These are phyloP conservation scores for Claviceps humidiphila DNA, from an alignment of 2,329 filamentous ascomycete species.

Conservation along the genomic window DNA sequence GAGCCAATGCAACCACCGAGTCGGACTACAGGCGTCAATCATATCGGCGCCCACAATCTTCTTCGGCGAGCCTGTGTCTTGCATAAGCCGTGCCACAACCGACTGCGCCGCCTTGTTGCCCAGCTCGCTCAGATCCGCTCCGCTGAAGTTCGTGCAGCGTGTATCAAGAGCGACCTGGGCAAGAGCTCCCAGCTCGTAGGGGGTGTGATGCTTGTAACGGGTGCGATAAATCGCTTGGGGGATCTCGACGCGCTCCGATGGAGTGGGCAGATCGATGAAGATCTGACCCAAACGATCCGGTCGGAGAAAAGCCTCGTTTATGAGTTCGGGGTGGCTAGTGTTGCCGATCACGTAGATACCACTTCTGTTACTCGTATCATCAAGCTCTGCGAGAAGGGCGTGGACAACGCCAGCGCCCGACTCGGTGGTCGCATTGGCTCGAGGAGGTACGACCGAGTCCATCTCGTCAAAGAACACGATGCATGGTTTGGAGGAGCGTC, in stretches of 20 bases:
- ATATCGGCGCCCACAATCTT: conserved; percentile 20
- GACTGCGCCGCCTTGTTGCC: conserved; percentile 31
- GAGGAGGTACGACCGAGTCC: conserved; percentile 77
- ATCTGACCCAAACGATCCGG: conserved; percentile 80
- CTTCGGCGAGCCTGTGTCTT: conserved; percentile 20
- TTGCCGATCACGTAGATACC: conserved; percentile 93
- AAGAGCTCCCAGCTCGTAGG: conserved; percentile 40
- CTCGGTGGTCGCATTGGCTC: conserved; percentile 68
- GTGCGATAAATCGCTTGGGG: conserved; percentile 52
- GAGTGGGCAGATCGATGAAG: conserved; percentile 74
- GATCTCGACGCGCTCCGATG: conserved; percentile 74
- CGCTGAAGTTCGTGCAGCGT: conserved; percentile 65
- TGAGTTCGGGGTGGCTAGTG: conserved; percentile 91
- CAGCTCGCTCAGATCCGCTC: conserved; percentile 43
- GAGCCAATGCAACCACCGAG: conserved; percentile 68
- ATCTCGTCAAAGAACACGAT: conserved; percentile 98
- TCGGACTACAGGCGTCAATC: conserved; percentile 30
- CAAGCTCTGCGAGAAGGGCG: conserved; percentile 84
- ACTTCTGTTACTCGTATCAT: conserved; percentile 69
- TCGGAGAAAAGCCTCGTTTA: conserved; percentile 87
- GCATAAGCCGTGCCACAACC: conserved; percentile 24
- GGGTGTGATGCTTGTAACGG: conserved; percentile 16
- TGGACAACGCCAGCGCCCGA: conserved; percentile 85
- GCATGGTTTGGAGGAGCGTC: conserved; percentile 69
- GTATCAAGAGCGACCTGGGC: conserved; percentile 51